Conservation (phyloP, 192 early-diverging fungal species). For the Entrophospora sp. region DNA sequence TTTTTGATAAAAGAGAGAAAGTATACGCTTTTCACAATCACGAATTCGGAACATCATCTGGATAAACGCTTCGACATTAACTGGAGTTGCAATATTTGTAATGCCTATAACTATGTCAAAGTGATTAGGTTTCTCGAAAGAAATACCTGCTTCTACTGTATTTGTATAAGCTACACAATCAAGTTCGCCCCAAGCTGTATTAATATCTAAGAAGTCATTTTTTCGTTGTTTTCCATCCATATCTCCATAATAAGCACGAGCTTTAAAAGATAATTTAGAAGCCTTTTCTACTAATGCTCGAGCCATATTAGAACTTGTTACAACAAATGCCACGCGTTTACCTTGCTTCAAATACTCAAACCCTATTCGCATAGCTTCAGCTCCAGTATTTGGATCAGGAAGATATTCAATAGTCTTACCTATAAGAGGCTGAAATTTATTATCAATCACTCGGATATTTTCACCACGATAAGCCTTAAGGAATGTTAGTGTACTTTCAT, state of each 20-base stretch:
- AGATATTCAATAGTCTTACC: neutral
- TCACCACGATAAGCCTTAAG: neutral
- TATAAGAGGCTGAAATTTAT: constrained; percentile 5
- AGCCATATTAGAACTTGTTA: neutral
- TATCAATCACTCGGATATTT: neutral
- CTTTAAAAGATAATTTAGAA: neutral
- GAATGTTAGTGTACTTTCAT: neutral
- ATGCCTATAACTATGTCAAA: constrained; percentile 4
- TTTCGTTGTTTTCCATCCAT: neutral
- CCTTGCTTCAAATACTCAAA: constrained; percentile 1
- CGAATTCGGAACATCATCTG: neutral
- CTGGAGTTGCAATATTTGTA: neutral
- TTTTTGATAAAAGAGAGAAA: neutral
- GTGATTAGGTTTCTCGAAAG: neutral
- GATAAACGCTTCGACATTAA: neutral
- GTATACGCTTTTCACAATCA: neutral
- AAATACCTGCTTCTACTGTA: neutral
- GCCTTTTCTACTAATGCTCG: constrained; percentile 8
- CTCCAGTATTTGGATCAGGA: constrained; percentile 14
- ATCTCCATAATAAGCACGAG: neutral
- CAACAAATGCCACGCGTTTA: constrained; percentile 3
- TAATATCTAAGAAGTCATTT: constrained; percentile 6
- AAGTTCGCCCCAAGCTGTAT: neutral
- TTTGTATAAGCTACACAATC: neutral
- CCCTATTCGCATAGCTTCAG: constrained; percentile 10